Conservation (phyloP, 2,329 filamentous ascomycete genomes). For the Cryphonectria japonica region DNA sequence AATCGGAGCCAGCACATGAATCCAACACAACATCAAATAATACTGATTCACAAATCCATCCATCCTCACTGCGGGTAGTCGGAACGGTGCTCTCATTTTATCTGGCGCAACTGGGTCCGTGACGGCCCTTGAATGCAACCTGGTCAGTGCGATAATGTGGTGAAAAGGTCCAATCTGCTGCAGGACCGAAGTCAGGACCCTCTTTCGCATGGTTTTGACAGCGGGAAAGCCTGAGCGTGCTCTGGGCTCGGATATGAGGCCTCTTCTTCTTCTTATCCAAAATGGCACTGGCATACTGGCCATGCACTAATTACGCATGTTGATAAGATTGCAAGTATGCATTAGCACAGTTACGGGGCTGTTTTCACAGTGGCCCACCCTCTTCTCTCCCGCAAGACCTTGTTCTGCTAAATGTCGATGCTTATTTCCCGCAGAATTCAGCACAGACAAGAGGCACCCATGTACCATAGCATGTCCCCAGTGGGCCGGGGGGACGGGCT, state of each 20-base stretch:
- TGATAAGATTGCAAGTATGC: slow-evolving; percentile 10
- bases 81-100: neutral
- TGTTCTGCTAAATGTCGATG: slow-evolving; percentile 21
- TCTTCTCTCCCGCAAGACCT: neutral
- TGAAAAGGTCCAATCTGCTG: slow-evolving; percentile 10
- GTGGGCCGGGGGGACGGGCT: neutral
- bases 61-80: neutral
- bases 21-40: neutral
- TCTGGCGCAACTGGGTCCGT: neutral
- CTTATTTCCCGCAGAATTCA: slow-evolving; percentile 22
- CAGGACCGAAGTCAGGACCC: neutral
- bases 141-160: slow-evolving; percentile 8
- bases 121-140: slow-evolving; percentile 13
- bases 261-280: neutral
- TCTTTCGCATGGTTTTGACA: neutral
- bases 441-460: slow-evolving; percentile 1
- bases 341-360: slow-evolving; percentile 3
- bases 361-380: neutral
- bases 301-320: neutral
- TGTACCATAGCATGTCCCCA: neutral
- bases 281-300: neutral
- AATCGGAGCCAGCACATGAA: neutral
- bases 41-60: neutral
- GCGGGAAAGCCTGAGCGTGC: neutral
- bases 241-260: neutral